These are phyloP conservation scores for Aspergillus carlsbadensis DNA, from an alignment of 495 filamentous ascomycete genomes.

Conservation along the genomic window DNA sequence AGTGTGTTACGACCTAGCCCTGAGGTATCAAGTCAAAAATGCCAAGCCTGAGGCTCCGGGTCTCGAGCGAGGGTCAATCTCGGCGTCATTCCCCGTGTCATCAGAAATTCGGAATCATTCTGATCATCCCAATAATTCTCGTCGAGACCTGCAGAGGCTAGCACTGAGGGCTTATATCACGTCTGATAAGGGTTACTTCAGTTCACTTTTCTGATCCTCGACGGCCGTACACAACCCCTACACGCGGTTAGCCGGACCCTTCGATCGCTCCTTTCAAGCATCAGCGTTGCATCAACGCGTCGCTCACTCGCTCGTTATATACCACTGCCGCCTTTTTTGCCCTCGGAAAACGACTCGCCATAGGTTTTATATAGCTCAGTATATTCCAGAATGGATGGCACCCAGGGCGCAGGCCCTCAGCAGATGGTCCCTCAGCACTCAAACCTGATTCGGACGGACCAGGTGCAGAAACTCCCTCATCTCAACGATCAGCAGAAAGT, in stretches of 20 bases:
- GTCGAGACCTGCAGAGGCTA: not conserved
- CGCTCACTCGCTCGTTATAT: not conserved
- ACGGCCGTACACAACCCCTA: not conserved
- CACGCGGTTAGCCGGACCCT: not conserved
- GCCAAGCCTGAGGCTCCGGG: constrained; percentile 19
- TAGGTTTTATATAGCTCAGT: not conserved
- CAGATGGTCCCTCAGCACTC: constrained; percentile 41
- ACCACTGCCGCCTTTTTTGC: not conserved
- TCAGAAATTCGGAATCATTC: not conserved
- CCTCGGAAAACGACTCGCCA: not conserved
- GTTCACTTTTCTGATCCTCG: not conserved
- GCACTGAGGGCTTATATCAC: not conserved
- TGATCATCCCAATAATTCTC: constrained; percentile 1
- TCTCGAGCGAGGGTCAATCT: not conserved
- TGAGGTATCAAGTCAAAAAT: not conserved
- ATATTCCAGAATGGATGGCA: constrained; percentile 33
- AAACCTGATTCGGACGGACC: constrained; percentile 51
- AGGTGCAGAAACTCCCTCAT: constrained; percentile 50
- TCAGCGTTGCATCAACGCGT: not conserved
- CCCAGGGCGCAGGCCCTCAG: constrained; percentile 30
- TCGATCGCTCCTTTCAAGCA: not conserved
- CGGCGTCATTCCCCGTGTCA: not conserved
- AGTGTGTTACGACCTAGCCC: too few relatives aligned
- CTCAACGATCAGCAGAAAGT: constrained; percentile 59
- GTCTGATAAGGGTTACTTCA: not conserved